A percentile compares a stretch with the other conserved stretches of the same genome.
Conservation (phyloP, 177 flowering plant species). For the Vitis hybrid region DNA sequence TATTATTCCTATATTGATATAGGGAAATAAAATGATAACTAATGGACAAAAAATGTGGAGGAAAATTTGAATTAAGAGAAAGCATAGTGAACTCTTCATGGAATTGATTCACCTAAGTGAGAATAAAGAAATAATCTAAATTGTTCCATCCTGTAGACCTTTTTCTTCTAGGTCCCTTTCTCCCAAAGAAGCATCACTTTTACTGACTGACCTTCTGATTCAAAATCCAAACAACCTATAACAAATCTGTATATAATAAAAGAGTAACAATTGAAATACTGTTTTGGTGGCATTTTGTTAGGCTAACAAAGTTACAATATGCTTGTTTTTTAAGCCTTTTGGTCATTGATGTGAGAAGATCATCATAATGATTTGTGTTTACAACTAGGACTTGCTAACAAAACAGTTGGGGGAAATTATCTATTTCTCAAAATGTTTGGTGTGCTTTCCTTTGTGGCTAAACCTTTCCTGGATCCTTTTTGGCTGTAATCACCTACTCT, state of each 20-base stretch:
- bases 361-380: neutral
- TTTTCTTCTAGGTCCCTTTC: neutral
- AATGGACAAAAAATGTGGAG: neutral
- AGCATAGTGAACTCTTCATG: neutral
- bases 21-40: neutral
- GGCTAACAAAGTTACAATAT: neutral
- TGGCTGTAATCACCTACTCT: neutral
- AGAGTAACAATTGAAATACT: too few species aligned
- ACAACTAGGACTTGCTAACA: neutral
- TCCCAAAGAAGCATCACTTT: neutral
- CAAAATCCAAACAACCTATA: too few species aligned
- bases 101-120: neutral
- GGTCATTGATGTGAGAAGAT: neutral
- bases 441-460: neutral
- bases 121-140: neutral
- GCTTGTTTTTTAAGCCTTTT: neutral
- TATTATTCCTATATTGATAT: neutral
- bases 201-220: neutral
- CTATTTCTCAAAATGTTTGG: neutral
- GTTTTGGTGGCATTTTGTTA: neutral
- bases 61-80: neutral
- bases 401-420: neutral
- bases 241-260: too few species aligned
- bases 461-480: neutral
- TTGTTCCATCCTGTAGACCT: neutral